Evolutionary conservation across 495 filamentous ascomycete species (phyloP).

Genomic region (Penicillium maclennaniae): DNA sequence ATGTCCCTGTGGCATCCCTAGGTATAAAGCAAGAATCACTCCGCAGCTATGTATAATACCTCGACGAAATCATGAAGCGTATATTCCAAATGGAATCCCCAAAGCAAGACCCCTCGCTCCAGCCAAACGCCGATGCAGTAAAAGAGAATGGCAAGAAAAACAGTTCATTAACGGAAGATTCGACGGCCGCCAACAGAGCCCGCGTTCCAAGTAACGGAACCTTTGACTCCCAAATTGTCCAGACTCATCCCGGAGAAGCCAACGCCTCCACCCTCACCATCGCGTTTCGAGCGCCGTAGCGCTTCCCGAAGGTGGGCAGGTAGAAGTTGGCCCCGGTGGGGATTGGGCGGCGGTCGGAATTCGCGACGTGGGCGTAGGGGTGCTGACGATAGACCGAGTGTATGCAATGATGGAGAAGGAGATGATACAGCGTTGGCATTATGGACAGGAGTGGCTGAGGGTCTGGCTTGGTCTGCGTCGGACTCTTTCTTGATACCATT

Average conservation of each 20-base stretch:
- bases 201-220: conserved; percentile 54
- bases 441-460: background rate
- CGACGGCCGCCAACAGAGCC: conserved; percentile 52
- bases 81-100: background rate
- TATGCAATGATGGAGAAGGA: conserved; percentile 5
- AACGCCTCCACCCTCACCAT: conserved; percentile 62
- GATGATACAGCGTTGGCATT: conserved; percentile 15
- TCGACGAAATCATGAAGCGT: conserved; percentile 1
- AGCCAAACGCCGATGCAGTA: conserved; percentile 11
- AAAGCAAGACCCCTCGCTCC: background rate
- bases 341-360: conserved; percentile 39
- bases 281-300: conserved; percentile 64
- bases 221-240: conserved; percentile 62
- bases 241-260: conserved; percentile 69
- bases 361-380: conserved; percentile 16
- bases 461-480: conserved; percentile 5
- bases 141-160: conserved; percentile 3
- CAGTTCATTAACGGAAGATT: conserved; percentile 53
- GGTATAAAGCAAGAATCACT: background rate
- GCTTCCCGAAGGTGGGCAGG: conserved; percentile 83
- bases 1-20: conserved; percentile 4
- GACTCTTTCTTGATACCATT: conserved; percentile 28
- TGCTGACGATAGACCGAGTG: background rate
- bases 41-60: conserved; percentile 2
- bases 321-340: conserved; percentile 65